Percentiles rank a stretch among this genome's conserved stretches.
These are phyloP conservation scores for Colletotrichum ledebouriae DNA, from an alignment of 2,329 filamentous ascomycete species.

Conservation along the genomic window DNA sequence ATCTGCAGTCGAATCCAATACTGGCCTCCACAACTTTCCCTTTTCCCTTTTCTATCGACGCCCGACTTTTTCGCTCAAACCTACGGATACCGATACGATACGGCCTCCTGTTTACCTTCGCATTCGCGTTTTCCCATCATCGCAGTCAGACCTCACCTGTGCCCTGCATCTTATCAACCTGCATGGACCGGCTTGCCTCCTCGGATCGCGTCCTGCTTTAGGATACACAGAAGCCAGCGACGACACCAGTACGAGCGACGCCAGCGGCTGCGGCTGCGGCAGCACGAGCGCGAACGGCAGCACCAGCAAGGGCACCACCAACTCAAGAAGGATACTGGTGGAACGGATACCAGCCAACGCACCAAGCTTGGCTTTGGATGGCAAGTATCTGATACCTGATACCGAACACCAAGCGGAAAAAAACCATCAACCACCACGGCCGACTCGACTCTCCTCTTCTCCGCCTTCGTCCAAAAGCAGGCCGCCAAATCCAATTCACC, in stretches of 20 bases:
- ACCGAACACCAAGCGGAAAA: constrained; percentile 2
- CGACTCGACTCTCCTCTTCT: constrained; percentile 1
- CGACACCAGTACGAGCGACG: constrained; percentile 4
- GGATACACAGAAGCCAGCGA: constrained; percentile 4
- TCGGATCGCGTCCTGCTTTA: constrained; percentile 3
- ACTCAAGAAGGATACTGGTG: not conserved
- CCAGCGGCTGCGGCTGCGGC: constrained; percentile 29
- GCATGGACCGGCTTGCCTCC: not conserved
- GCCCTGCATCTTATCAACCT: constrained; percentile 1
- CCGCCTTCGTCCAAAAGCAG: constrained; percentile 22
- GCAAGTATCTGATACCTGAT: constrained; percentile 14
- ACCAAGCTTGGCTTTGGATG: not conserved
- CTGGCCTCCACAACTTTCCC: constrained; percentile 2
- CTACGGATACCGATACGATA: constrained; percentile 1
- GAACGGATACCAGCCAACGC: not conserved
- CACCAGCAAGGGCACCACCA: not conserved
- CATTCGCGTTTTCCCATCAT: constrained; percentile 12
- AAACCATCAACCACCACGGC: not conserved
- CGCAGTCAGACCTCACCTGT: constrained; percentile 1
- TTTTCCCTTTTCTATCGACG: constrained; percentile 14
- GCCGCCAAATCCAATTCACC: constrained; percentile 31
- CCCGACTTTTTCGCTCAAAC: constrained; percentile 7
- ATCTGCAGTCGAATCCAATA: constrained; percentile 10
- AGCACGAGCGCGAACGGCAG: constrained; percentile 30
- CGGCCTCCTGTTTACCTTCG: not conserved